These are phyloP conservation scores for Lasiosphaeria miniovina DNA, from an alignment of 495 filamentous ascomycete genomes.

Conservation along the genomic window DNA sequence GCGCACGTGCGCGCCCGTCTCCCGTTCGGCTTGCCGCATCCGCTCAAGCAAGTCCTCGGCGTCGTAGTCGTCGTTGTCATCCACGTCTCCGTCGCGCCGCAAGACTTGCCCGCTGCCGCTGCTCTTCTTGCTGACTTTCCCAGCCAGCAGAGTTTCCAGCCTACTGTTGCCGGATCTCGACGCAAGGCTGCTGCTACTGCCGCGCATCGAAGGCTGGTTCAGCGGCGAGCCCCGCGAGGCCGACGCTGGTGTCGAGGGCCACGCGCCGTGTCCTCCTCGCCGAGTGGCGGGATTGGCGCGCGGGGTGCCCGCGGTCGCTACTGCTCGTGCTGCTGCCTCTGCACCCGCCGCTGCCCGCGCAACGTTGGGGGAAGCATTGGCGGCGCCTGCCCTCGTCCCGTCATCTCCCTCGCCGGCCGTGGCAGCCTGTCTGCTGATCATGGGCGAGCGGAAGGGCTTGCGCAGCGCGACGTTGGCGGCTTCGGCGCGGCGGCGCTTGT, in stretches of 20 bases:
- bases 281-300: too few species aligned
- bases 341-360: neutral
- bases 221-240: too few species aligned
- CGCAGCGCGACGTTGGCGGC: conserved; percentile 25
- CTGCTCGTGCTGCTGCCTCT: too few species aligned
- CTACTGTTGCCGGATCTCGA: too few species aligned
- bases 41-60: conserved; percentile 4
- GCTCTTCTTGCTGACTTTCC: neutral
- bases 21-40: conserved; percentile 10
- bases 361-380: neutral
- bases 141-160: neutral
- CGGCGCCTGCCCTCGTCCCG: neutral
- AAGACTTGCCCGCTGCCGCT: neutral
- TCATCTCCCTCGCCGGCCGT: neutral
- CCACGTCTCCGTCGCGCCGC: neutral
- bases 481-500: conserved; percentile 32
- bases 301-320: too few species aligned
- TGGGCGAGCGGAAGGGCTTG: conserved; percentile 30
- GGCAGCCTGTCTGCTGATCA: conserved; percentile 17
- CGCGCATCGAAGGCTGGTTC: too few species aligned
- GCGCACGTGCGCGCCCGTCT: conserved; percentile 8
- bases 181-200: too few species aligned
- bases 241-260: too few species aligned
- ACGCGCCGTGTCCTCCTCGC: too few species aligned
- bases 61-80: conserved; percentile 1